Evolutionary conservation across 176 grass and related monocot genomes (phyloP).

Genomic region (sorghum (Sorghum bicolor)): Sorghum_bicolor_NCBIv3 NC_012873.2:54427001-54427500

Average conservation of each 20-base stretch:
- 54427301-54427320: constrained; percentile 82
- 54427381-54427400: constrained; percentile 96
- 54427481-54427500: constrained; percentile 12
- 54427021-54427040: constrained; percentile 97
- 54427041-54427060: constrained; percentile 97
- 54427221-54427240: constrained; percentile 96
- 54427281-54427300: constrained; percentile 75
- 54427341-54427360: constrained; percentile 93
- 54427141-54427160: neutral
- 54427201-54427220: constrained; percentile 83
- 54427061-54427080: constrained; percentile 93
- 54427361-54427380: constrained; percentile 97
- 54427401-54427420: constrained; percentile 97
- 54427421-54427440: constrained; percentile 83
- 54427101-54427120: constrained; percentile 86
- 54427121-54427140: neutral
- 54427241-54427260: constrained; percentile 99
- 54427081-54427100: constrained; percentile 96
- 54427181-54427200: constrained; percentile 13
- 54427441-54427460: constrained; percentile 17
- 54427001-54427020: constrained; percentile 99
- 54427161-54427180: neutral
- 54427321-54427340: constrained; percentile 65
- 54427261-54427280: constrained; percentile 93
- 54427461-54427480: constrained; percentile 7